Base-by-base conservation (phyloP, 306 rosid genomes). In the Prunus persica region DNA sequence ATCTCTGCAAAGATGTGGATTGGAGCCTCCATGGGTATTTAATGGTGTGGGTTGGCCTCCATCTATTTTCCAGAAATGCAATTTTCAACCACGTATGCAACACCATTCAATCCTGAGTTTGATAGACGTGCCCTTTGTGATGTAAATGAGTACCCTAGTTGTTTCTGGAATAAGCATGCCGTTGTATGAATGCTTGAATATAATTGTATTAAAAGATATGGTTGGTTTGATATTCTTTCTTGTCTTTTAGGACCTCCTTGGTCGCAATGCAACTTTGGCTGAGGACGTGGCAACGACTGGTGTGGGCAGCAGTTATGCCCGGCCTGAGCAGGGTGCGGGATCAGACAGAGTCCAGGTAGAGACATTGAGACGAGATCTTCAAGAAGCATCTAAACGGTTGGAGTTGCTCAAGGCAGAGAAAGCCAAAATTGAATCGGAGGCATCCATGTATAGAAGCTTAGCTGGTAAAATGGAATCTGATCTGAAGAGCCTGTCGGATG, bases 381-480 rank as follows among this genome's bases (percentile, higher is more conserved):
- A 89, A 77, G 97, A 92, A 75, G 81, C 93, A 79, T 83, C 84
- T 80, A 84, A 88, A 80, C 86, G 88, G 81, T 81, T 92, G 86
- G 99, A 92, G 81, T 70, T 75, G 28, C 90, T 89, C 43, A 91
- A 89, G 89, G 88, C 82, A 38, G 99, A 92, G 79, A 95, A 85
- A 61, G 88, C 88, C 77, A 86, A 88, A 78, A 66, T 82, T 46
- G 99, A 92, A 76, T 90, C 97, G 0, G 97, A 95, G 82, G 92
- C 89, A 62, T 74, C 64, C 14, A 81, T 71, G 86, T 90, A 90
- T 76, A 85, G 25, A 72, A 90, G 84, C 78, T 82, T 90, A 76
- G 97, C 99, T 7, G 88, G 89, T 72, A 95, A 95, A 91, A 88
- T 81, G 61, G 99, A 95, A 84, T 79, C 97, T 4, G 99, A 95